phyloP scores from a whole-genome alignment of 2,329 filamentous ascomycete species.

The Colletotrichum sp. region DNA sequence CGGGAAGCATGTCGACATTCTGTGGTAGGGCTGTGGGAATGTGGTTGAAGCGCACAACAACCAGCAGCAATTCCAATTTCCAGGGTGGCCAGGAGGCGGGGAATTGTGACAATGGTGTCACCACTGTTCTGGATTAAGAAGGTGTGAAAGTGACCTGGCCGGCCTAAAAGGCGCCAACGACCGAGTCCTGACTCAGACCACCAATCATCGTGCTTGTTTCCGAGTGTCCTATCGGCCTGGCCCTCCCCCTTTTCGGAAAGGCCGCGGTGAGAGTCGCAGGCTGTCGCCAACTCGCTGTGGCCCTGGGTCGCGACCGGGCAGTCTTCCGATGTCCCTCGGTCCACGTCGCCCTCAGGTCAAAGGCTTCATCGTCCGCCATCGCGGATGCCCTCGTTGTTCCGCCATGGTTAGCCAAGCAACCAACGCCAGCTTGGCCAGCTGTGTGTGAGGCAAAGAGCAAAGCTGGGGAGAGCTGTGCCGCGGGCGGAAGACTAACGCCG shows the following conservation, averaged over 20 bases:
- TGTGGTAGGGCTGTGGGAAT: conserved; percentile 10
- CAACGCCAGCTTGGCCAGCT: conserved; percentile 4
- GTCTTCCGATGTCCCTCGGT: not conserved
- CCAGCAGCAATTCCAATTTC: conserved; percentile 17
- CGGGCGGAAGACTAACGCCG: conserved; percentile 4
- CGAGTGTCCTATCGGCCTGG: conserved; percentile 11
- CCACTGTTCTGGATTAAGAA: conserved; percentile 23
- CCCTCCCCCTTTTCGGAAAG: conserved; percentile 18
- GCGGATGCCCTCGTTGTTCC: not conserved
- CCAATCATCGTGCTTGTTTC: conserved; percentile 3
- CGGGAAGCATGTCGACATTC: conserved; percentile 8
- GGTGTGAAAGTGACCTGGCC: conserved; percentile 11
- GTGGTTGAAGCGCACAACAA: not conserved
- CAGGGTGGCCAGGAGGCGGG: conserved; percentile 18
- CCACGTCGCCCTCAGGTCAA: not conserved
- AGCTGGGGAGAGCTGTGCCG: conserved; percentile 8
- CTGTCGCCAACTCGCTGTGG: not conserved
- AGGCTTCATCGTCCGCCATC: not conserved
- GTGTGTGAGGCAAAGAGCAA: not conserved
- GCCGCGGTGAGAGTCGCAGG: conserved; percentile 11
- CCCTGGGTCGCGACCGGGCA: not conserved
- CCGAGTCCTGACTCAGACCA: conserved; percentile 21
- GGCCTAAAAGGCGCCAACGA: conserved; percentile 18
- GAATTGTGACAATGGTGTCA: conserved; percentile 17
- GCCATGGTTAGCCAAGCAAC: conserved; percentile 12